These are phyloP conservation scores for Chaetothyriales sp. DNA, from an alignment of 2,329 filamentous ascomycete genomes.

Conservation along the genomic window DNA sequence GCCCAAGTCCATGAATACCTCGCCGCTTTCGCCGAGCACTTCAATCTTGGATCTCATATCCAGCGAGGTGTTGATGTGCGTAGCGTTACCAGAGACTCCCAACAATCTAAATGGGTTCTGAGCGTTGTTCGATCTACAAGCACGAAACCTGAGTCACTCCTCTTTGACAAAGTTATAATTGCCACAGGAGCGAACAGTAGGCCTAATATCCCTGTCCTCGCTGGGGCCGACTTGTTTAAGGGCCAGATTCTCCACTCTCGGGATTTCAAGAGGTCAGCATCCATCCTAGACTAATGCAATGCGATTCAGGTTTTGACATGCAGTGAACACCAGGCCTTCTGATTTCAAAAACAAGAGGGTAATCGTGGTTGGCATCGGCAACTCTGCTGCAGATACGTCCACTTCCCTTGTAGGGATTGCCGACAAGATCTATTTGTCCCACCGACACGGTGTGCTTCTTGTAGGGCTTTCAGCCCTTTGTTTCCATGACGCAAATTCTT, in stretches of 20 bases:
- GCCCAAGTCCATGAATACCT: slow-evolving; percentile 12
- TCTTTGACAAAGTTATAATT: slow-evolving; percentile 24
- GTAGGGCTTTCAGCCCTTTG: slow-evolving; percentile 3
- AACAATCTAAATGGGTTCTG: slow-evolving; percentile 9
- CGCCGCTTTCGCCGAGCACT: slow-evolving; percentile 8
- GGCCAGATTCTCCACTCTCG: slow-evolving; percentile 15
- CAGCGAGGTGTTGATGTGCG: slow-evolving; percentile 6
- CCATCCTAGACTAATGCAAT: background rate
- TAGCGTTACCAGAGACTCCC: slow-evolving; percentile 5
- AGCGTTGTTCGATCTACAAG: background rate
- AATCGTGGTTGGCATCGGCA: slow-evolving; percentile 17
- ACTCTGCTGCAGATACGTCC: slow-evolving; percentile 18
- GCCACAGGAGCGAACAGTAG: slow-evolving; percentile 18
- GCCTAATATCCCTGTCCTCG: slow-evolving; percentile 13
- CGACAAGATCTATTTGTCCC: slow-evolving; percentile 14
- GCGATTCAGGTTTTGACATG: background rate
- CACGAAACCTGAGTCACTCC: background rate
- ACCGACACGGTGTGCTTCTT: slow-evolving; percentile 13
- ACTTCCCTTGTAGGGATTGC: slow-evolving; percentile 13
- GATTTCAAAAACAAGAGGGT: slow-evolving; percentile 13
- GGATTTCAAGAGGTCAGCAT: slow-evolving; percentile 12
- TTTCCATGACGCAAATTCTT: background rate
- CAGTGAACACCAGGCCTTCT: slow-evolving; percentile 3
- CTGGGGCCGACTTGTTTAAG: slow-evolving; percentile 13
- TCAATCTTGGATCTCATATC: slow-evolving; percentile 8